Conservation (phyloP, 495 filamentous ascomycete genomes). For the Podospora sp. region DNA sequence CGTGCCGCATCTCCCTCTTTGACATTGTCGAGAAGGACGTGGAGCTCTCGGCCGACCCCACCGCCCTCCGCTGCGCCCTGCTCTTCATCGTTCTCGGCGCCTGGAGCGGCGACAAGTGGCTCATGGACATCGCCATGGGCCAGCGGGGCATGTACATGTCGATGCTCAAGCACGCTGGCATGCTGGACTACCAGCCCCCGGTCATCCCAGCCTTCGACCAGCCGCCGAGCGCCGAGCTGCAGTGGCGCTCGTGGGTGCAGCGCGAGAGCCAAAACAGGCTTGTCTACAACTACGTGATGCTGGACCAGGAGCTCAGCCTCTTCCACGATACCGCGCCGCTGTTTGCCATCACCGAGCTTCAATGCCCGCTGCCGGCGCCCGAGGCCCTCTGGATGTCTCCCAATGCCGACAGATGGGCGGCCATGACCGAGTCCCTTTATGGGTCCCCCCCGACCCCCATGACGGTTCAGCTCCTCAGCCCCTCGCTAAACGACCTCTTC, state of each 20-base stretch:
- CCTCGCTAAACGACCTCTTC: constrained; percentile 61
- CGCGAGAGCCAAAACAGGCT: constrained; percentile 62
- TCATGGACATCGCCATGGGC: constrained; percentile 72
- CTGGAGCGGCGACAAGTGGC: constrained; percentile 72
- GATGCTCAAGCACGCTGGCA: constrained; percentile 59
- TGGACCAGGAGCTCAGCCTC: constrained; percentile 65
- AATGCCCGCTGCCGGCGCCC: constrained; percentile 58
- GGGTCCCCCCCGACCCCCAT: constrained; percentile 37
- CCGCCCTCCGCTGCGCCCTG: constrained; percentile 59
- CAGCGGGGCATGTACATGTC: constrained; percentile 68
- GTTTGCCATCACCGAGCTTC: constrained; percentile 60
- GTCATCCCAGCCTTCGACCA: constrained; percentile 37
- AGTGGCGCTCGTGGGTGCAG: constrained; percentile 60
- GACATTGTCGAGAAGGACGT: constrained; percentile 68
- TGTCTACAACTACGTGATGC: constrained; percentile 67
- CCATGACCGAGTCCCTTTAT: constrained; percentile 53
- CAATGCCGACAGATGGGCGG: constrained; percentile 51
- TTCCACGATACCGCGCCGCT: constrained; percentile 63
- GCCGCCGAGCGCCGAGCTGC: constrained; percentile 46
- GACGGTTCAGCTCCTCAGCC: constrained; percentile 39
- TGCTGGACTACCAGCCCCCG: constrained; percentile 47
- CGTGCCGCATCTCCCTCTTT: constrained; percentile 66
- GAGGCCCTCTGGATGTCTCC: constrained; percentile 55
- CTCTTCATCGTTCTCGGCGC: constrained; percentile 62
- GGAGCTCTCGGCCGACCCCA: constrained; percentile 60